Percentiles rank a stretch among this genome's conserved stretches.
These are phyloP conservation scores for Penicillium waksmanii DNA, from an alignment of 495 filamentous ascomycete genomes.

Conservation along the genomic window DNA sequence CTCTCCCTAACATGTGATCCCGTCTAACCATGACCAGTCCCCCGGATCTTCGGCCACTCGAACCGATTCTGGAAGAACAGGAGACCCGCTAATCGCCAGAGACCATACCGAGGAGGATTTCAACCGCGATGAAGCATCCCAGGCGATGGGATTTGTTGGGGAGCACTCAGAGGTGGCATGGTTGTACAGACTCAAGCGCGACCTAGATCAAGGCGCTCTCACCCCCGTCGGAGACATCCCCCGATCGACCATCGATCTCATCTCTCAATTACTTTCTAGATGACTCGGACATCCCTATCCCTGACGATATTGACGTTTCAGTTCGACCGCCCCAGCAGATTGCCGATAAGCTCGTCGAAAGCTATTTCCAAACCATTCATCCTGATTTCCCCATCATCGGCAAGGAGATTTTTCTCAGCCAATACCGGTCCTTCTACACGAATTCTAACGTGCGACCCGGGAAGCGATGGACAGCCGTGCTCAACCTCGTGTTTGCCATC, in stretches of 20 bases:
- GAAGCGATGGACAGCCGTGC: constrained; percentile 58
- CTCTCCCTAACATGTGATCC: neutral
- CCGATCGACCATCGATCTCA: constrained; percentile 36
- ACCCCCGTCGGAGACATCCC: constrained; percentile 19
- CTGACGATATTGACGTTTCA: constrained; percentile 49
- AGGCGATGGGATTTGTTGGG: constrained; percentile 62
- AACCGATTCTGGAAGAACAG: constrained; percentile 31
- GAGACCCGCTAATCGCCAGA: constrained; percentile 50
- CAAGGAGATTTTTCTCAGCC: constrained; percentile 45
- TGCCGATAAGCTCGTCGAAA: constrained; percentile 56
- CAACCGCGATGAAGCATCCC: constrained; percentile 53
- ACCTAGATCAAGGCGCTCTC: constrained; percentile 32
- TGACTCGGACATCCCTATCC: constrained; percentile 48
- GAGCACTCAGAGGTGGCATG: constrained; percentile 66
- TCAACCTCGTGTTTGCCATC: constrained; percentile 72
- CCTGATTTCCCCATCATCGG: constrained; percentile 62
- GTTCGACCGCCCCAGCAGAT: constrained; percentile 52
- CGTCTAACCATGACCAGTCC: constrained; percentile 7
- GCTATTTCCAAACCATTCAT: constrained; percentile 62
- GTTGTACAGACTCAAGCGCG: constrained; percentile 54
- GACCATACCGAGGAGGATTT: constrained; percentile 64
- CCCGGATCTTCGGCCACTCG: neutral
- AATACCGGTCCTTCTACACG: constrained; percentile 46
- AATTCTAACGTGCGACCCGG: constrained; percentile 40
- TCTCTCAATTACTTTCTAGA: constrained; percentile 61